Percentiles rank a stretch among this genome's conserved stretches.
phyloP scores from a whole-genome alignment of 2,329 filamentous ascomycete species.

The Trichoderma afroharzianum region DNA sequence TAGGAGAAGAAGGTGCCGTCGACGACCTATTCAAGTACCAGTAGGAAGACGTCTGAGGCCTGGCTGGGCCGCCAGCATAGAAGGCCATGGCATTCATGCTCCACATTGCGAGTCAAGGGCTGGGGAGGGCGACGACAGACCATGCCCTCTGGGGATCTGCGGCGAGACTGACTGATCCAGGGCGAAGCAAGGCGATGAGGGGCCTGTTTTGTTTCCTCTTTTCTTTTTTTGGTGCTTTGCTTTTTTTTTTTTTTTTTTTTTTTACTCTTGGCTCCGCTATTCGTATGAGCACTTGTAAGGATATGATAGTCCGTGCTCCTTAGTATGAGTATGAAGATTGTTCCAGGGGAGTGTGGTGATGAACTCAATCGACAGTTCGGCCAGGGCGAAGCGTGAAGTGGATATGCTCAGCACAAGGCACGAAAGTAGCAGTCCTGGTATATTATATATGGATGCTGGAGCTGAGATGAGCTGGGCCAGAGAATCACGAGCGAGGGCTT shows the following conservation, averaged over 20 bases:
- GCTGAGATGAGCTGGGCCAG: slow-evolving; percentile 8
- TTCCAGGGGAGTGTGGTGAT: slow-evolving; percentile 3
- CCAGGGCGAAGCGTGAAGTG: slow-evolving; percentile 15
- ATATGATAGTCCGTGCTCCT: slow-evolving; percentile 12
- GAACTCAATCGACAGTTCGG: slow-evolving; percentile 7
- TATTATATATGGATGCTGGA: slow-evolving; percentile 13
- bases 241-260: background rate
- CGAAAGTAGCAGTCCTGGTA: background rate
- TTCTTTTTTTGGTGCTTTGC: background rate
- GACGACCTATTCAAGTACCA: slow-evolving; percentile 53
- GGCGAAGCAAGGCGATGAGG: slow-evolving; percentile 12
- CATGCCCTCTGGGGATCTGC: slow-evolving; percentile 28
- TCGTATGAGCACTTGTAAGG: slow-evolving; percentile 12
- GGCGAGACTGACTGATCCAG: slow-evolving; percentile 23
- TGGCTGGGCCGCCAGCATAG: slow-evolving; percentile 9
- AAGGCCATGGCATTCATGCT: slow-evolving; percentile 21
- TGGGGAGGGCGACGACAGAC: slow-evolving; percentile 29
- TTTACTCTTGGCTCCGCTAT: slow-evolving; percentile 13
- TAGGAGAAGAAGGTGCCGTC: slow-evolving; percentile 58
- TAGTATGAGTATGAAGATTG: background rate
- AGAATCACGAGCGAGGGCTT: background rate
- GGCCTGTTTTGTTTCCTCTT: background rate
- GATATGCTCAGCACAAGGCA: slow-evolving; percentile 10
- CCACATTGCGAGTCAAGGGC: slow-evolving; percentile 26
- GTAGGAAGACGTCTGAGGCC: background rate